Evolutionary conservation across 768 basidiomycete genomes (phyloP).

Genomic region (Ephemerocybe angulata): DNA sequence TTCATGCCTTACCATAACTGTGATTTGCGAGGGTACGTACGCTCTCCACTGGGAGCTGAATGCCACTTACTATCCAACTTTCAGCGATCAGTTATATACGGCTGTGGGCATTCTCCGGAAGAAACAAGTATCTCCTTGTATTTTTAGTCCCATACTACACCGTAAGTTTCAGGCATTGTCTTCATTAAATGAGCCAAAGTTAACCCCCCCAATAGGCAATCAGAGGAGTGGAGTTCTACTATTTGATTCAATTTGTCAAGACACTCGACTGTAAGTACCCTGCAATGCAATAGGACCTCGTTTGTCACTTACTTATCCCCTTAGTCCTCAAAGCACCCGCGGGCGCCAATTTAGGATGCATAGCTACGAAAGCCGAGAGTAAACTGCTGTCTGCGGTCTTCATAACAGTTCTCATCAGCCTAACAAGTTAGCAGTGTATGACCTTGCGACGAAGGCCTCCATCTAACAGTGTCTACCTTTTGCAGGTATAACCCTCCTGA

Average conservation of each 20-base stretch:
- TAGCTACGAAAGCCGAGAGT: not conserved
- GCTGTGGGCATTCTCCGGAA: not conserved
- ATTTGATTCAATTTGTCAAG: not conserved
- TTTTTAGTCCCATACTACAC: not conserved
- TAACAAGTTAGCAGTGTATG: not conserved
- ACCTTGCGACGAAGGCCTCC: not conserved
- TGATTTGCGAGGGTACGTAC: not conserved
- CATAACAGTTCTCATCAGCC: not conserved
- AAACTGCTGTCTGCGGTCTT: not conserved
- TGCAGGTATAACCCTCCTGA: not conserved
- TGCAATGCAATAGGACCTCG: no score
- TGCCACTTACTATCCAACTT: not conserved
- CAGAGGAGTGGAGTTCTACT: not conserved
- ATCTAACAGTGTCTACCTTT: not conserved
- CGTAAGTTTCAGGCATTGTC: not conserved
- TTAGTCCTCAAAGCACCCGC: not conserved
- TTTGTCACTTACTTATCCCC: not conserved
- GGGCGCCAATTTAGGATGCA: not conserved
- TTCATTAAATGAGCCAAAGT: not conserved
- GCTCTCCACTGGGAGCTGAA: not conserved
- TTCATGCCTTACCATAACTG: not conserved
- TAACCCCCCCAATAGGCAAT: not conserved
- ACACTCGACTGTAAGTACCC: not conserved
- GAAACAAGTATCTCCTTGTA: not conserved
- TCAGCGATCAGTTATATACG: not conserved